These are phyloP conservation scores for Candida montana DNA, from an alignment of 805 yeast species.

Conservation along the genomic window DNA sequence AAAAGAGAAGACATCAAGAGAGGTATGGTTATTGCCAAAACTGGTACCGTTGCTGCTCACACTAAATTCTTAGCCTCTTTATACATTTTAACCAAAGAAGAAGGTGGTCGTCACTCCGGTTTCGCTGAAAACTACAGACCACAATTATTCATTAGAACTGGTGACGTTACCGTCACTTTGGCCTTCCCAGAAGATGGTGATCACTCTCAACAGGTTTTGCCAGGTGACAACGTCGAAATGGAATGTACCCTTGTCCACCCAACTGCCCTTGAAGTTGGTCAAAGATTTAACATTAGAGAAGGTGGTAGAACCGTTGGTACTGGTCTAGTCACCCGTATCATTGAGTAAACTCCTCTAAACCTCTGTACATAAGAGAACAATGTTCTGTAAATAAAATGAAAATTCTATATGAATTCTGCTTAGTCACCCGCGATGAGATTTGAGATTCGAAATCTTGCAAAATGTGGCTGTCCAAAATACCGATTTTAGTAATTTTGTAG, in stretches of 20 bases:
- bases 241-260: conserved; percentile 83
- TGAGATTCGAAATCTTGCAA: no score
- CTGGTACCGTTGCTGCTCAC: conserved; percentile 88
- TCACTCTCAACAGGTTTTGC: conserved; percentile 86
- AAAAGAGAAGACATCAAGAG: conserved; percentile 95
- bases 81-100: conserved; percentile 90
- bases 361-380: not conserved
- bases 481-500: no score
- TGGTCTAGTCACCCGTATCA: conserved; percentile 90
- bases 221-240: conserved; percentile 99
- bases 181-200: conserved; percentile 85
- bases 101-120: conserved; percentile 99
- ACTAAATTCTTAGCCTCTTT: conserved; percentile 89
- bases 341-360: conserved; percentile 37
- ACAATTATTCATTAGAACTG: conserved; percentile 93
- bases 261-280: conserved; percentile 92
- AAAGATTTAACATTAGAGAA: conserved; percentile 98
- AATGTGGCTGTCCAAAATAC: no score
- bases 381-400: not conserved
- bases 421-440: no score
- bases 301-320: conserved; percentile 99
- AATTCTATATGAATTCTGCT: no score
- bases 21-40: conserved; percentile 96
- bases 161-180: conserved; percentile 87
- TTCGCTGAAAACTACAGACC: conserved; percentile 98